These are phyloP conservation scores for Aspergillus conjunctus DNA, from an alignment of 495 filamentous ascomycete species.

Conservation along the genomic window DNA sequence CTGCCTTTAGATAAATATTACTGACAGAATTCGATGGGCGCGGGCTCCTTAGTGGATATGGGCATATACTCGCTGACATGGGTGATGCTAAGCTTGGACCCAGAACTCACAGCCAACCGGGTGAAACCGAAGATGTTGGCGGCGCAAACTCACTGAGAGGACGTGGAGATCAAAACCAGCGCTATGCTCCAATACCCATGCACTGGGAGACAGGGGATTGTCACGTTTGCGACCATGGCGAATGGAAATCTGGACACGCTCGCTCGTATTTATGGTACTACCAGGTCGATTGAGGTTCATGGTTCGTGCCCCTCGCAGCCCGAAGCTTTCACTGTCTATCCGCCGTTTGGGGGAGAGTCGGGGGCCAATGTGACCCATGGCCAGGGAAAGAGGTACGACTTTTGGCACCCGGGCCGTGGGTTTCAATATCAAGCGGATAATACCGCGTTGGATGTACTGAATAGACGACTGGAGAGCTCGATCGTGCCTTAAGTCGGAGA, in stretches of 20 bases:
- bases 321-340: not conserved
- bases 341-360: not conserved
- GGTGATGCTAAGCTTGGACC: not conserved
- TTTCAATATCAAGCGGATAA: not conserved
- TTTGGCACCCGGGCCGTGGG: not conserved
- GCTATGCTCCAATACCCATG: not conserved
- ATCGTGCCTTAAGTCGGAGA: not conserved
- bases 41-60: not conserved
- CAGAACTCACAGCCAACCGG: not conserved
- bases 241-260: not conserved
- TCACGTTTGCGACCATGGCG: not conserved
- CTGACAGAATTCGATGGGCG: not conserved
- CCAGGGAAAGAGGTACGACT: not conserved
- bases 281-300: not conserved
- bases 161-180: not conserved
- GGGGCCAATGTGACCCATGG: not conserved
- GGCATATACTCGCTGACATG: not conserved
- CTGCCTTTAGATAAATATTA: not conserved
- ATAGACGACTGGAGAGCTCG: not conserved
- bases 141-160: not conserved
- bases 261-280: not conserved
- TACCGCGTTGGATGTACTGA: not conserved
- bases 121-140: not conserved
- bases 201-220: not conserved
- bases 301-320: not conserved